Evolutionary conservation across 768 basidiomycete species (phyloP), one percentile per base, ranked within the genome.

Genomic region (Tulasnella sp.): DNA sequence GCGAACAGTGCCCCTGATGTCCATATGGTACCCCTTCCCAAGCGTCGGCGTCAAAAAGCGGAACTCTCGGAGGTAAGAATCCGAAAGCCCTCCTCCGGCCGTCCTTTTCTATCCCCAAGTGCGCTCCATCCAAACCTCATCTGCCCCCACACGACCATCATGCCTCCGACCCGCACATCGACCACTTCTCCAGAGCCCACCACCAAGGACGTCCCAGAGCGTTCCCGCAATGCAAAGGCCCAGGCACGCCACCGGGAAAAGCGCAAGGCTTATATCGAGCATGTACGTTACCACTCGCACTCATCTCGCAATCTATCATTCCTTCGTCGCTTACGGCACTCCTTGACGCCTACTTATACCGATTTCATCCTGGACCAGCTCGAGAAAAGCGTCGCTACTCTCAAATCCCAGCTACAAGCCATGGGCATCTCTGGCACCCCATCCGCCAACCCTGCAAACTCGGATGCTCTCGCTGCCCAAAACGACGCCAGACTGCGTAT

Each of bases 181-280:
- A 43, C 41, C 25, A 8, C 37, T 14, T 36, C 35, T 17, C 52
- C 52, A 8, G 52, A 54, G 32, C 34, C 36, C 35, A 7, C 37
- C 14, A 2, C 39, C 2, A 39, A 54, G 37, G 52, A 36, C 7
- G n/a, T 54, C 34, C 39, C 39, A 58, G 46, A 46, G 43, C 40
- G 45, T 36, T 27, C 29, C 42, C 83, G 85, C 74, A 87, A 87
- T 73, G 84, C 84, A 53, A 83, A 82, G 70, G 88, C 88, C 8
- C 88, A 91, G 72, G 88, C 88, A 34, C 75, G 88, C 64, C 88
- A 91, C 74, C 81, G 88, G 60, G 88, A 87, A 68, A 91, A 91
- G 70, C 78, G 88, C 71, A 91, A 91, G 73, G 88, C 88, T 9
- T 91, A 91, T 74, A 89, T 91, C 66, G 86, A 90, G 63, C 85